Evolutionary conservation across 306 rosid genomes (phyloP).

Genomic region (Acacia melanoxylon): DNA sequence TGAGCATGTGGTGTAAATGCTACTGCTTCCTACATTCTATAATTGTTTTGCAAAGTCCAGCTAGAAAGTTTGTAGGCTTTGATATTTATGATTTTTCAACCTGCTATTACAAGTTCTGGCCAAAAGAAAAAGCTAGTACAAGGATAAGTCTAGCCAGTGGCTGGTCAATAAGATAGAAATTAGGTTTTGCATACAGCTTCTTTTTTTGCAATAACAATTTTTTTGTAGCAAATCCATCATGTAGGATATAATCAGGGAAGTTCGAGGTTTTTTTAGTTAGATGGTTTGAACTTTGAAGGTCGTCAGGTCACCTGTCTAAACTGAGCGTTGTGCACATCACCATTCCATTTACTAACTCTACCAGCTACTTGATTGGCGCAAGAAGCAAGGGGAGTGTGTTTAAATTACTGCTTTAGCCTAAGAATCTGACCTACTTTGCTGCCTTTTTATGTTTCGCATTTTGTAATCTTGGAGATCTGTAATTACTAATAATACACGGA

Average conservation of each 20-base stretch:
- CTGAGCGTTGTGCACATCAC: not conserved
- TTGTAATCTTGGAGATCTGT: not conserved
- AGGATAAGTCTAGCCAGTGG: not conserved
- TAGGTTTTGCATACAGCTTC: not conserved
- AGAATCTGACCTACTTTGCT: not conserved
- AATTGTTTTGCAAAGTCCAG: slow-evolving; percentile 1
- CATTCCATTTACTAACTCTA: not conserved
- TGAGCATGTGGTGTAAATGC: slow-evolving; percentile 1
- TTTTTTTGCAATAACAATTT: not conserved
- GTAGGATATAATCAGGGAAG: not conserved
- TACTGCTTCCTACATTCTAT: not conserved
- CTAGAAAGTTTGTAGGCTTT: not conserved
- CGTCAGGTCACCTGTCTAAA: not conserved
- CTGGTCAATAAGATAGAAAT: not conserved
- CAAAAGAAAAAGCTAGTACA: not conserved
- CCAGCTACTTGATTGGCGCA: not conserved
- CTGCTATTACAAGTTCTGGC: not conserved
- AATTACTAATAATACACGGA: not conserved
- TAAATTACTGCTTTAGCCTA: not conserved
- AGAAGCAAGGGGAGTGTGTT: not conserved
- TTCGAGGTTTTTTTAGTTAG: not conserved
- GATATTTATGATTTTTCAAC: slow-evolving; percentile 7
- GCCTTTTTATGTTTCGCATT: not conserved
- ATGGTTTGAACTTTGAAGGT: not conserved
- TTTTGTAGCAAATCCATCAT: not conserved